These are phyloP conservation scores for Haplosporangium sp. DNA, from an alignment of 371 early-diverging fungal species.

Conservation along the genomic window DNA sequence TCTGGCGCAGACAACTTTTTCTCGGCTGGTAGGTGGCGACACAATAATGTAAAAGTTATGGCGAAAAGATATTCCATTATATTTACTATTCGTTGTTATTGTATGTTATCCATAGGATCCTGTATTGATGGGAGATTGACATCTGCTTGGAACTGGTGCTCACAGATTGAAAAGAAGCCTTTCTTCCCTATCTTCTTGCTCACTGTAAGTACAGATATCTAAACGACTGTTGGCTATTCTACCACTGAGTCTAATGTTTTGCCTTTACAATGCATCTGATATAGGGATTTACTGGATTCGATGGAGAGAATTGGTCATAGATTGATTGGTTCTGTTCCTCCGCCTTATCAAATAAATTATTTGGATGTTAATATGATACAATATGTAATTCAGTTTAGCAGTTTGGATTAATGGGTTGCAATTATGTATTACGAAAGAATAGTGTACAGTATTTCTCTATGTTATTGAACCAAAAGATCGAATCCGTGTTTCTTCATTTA, in stretches of 20 bases:
- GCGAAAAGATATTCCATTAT: neutral
- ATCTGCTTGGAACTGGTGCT: constrained; percentile 97
- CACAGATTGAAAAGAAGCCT: constrained; percentile 91
- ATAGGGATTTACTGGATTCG: constrained; percentile 86
- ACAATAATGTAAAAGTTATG: neutral
- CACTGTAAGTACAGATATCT: constrained; percentile 65
- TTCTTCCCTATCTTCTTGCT: constrained; percentile 93
- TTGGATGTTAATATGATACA: too few species aligned
- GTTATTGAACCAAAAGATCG: too few species aligned
- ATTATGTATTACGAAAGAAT: neutral
- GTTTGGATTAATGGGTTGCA: too few species aligned
- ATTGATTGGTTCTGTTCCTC: neutral
- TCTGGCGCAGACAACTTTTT: constrained; percentile 96
- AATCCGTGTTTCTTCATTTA: neutral
- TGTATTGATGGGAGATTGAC: constrained; percentile 98
- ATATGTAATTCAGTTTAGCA: too few species aligned
- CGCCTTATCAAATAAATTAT: neutral
- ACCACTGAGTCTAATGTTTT: neutral
- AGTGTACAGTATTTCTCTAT: neutral
- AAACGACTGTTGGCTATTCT: neutral
- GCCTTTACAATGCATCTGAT: neutral
- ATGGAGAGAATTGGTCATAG: constrained; percentile 68
- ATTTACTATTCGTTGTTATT: neutral
- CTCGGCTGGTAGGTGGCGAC: constrained; percentile 78
- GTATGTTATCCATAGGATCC: constrained; percentile 50